Evolutionary conservation across 179 eudicot species (phyloP), one percentile per base, ranked within the genome.

Genomic region (Silene noctiflora): DNA sequence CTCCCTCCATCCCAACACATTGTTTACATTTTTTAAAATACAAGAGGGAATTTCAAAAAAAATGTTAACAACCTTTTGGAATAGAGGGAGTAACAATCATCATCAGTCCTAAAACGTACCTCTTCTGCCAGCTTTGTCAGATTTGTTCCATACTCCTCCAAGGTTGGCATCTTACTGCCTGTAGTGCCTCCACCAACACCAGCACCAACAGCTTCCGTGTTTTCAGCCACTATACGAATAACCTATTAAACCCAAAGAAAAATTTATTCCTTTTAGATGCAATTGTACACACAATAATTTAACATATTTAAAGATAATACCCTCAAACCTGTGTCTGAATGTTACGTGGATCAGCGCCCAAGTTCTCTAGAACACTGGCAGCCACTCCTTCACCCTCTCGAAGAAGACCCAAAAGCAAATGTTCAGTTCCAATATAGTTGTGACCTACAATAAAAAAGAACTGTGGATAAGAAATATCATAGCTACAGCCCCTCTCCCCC

Each of bases 321-420:
- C 4, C 22, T 55, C 82, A 75, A 65, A 84, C 99, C 90, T 90
- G 96, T 79, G 92, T 84, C n/a, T 98, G 90, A 20, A 96, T 93
- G 81, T 89, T 89, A 76, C 84, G 87, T 0, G 97, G 92, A 69
- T 93, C 97, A 75, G 96, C 99, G 35, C 97, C 97, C 77, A 96
- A 81, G 75, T 90, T 91, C 78, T 91, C 98, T 21, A 96, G 86
- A 74, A 93, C 96, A 77, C 93, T 97, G 42, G 99, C 96, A 73
- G 99, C 99, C 67, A 93, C 94, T 76, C 98, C 96, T 79, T 96
- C 99, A 62, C 94, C 94, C 85, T 93, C 99, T 59, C 94, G 91
- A 76, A 96, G 96, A 87, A 94, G 87, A 27, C 94, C 97, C 83
- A 94, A 83, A 69, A 94, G 89, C 85, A 94, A 81, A 82, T 94